A percentile compares a stretch with the other conserved stretches of the same genome.
Evolutionary conservation across 1,284 basidiomycete genomes (phyloP).

Genomic region (Pseudozyma hubeiensis): DNA sequence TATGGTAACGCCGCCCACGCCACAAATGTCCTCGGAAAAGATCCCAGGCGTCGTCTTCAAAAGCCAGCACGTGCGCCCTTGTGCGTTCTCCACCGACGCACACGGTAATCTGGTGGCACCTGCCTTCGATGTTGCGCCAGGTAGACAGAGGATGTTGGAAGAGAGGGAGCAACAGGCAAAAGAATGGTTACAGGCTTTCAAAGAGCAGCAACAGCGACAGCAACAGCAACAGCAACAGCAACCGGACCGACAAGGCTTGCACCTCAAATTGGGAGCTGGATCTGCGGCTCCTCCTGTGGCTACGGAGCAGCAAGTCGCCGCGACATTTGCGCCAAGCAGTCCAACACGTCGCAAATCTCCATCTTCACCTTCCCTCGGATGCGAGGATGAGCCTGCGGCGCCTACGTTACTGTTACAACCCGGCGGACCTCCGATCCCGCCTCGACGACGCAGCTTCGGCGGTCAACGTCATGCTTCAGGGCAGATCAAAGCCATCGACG

Average conservation of each 20-base stretch:
- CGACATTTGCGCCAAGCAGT: slow-evolving; percentile 18
- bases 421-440: slow-evolving; percentile 23
- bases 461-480: slow-evolving; percentile 3
- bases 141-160: slow-evolving; percentile 24
- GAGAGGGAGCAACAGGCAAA: slow-evolving; percentile 25
- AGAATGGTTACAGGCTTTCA: slow-evolving; percentile 20
- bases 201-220: slow-evolving; percentile 13
- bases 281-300: slow-evolving; percentile 21
- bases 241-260: slow-evolving; percentile 5
- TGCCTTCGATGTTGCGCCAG: slow-evolving; percentile 38
- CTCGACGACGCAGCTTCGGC: slow-evolving; percentile 29
- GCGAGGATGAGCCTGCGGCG: background rate
- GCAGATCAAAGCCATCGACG: slow-evolving; percentile 1
- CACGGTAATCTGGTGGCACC: slow-evolving; percentile 29
- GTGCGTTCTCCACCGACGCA: slow-evolving; percentile 15
- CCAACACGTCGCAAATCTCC: slow-evolving; percentile 1
- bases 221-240: slow-evolving; percentile 12
- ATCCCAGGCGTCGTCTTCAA: slow-evolving; percentile 27
- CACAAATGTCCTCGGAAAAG: slow-evolving; percentile 19
- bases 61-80: slow-evolving; percentile 10
- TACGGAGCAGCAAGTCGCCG: slow-evolving; percentile 10
- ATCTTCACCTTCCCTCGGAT: background rate
- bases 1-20: slow-evolving; percentile 41
- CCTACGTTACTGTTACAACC: background rate
- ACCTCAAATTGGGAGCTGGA: slow-evolving; percentile 19